Base-by-base conservation (phyloP, 371 early-diverging fungal genomes). In the Mycotypha africana region DNA sequence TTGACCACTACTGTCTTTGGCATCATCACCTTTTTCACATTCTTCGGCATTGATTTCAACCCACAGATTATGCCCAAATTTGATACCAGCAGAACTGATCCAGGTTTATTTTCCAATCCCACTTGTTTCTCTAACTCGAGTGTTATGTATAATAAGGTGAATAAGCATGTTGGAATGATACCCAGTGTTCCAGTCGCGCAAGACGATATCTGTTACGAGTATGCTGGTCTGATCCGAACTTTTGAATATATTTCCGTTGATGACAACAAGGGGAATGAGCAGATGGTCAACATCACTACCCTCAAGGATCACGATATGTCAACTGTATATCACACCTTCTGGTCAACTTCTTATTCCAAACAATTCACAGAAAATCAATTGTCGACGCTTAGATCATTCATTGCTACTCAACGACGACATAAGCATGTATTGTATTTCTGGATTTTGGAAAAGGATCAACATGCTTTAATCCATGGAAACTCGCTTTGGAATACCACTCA, bases 11-110 rank as follows among this genome's bases (percentile, higher is more conserved):
- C 36, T 14, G 1, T 47, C 0, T 14, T 40, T 38, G 54, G 38
- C 15, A 21, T 55, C 2, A 5, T 62, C 6, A 20, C 49, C 31
- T 75, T 71, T 30, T 60, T 75, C 31, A 41, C 51, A 11, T 14
- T 65, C 11, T 68, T 53, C 22, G 53, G 63, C 15, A 47, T 71
- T 17, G 70, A 75, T 17, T 47, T 69, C n/a, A 71, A 75, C 52
- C 19, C 57, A n/a, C 65, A 63, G 38, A 55, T 71, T 24, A 58
- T 55, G 17, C 24, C 62, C 15, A 65, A 60, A 14, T 65, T 60
- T 57, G 28, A 71, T n/a, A 38, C 56, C 16, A 54, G 60, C 1
- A 42, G 58, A 35, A 23, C 53, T 16, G 43, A 31, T 22, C n/a
- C 52, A 17, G 64, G 62, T 14, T 56, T 62, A 23, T 51, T 56